Evolutionary conservation across 2,329 filamentous ascomycete species (phyloP).

Genomic region (Phoma herbarum): DNA sequence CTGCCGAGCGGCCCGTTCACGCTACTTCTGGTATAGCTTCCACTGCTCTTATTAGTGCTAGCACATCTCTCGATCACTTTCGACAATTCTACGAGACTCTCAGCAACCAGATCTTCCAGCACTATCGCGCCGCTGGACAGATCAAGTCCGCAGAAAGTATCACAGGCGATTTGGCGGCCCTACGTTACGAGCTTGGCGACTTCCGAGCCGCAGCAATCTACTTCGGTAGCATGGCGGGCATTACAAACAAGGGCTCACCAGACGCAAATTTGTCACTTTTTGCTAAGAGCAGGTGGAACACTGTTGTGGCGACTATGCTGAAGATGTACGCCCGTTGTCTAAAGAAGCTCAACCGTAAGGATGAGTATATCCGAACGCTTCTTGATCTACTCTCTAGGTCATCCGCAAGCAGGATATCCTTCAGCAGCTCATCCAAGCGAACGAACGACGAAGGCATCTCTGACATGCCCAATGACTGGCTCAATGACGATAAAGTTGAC

Average conservation of each 20-base stretch:
- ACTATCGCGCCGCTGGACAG: constrained; percentile 82
- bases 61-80: constrained; percentile 51
- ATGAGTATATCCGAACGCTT: constrained; percentile 80
- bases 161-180: constrained; percentile 83
- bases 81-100: constrained; percentile 63
- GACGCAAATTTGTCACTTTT: constrained; percentile 63
- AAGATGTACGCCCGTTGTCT: constrained; percentile 87
- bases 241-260: constrained; percentile 20
- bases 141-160: constrained; percentile 78
- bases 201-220: constrained; percentile 77
- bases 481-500: constrained; percentile 52
- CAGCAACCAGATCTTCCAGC: constrained; percentile 84
- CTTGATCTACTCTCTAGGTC: constrained; percentile 78
- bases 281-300: constrained; percentile 77
- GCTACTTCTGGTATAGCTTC: constrained; percentile 44
- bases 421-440: constrained; percentile 33
- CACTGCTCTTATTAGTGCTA: constrained; percentile 42
- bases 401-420: constrained; percentile 51
- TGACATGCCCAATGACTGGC: constrained; percentile 39
- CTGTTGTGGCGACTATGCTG: constrained; percentile 83
- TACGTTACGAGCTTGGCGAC: constrained; percentile 81
- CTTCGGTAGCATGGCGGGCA: constrained; percentile 77
- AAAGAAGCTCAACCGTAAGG: constrained; percentile 75
- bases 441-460: constrained; percentile 18
- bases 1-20: constrained; percentile 5